These are phyloP conservation scores for Blumeria hordei DNA, from an alignment of 2,329 filamentous ascomycete species.

Conservation along the genomic window DNA sequence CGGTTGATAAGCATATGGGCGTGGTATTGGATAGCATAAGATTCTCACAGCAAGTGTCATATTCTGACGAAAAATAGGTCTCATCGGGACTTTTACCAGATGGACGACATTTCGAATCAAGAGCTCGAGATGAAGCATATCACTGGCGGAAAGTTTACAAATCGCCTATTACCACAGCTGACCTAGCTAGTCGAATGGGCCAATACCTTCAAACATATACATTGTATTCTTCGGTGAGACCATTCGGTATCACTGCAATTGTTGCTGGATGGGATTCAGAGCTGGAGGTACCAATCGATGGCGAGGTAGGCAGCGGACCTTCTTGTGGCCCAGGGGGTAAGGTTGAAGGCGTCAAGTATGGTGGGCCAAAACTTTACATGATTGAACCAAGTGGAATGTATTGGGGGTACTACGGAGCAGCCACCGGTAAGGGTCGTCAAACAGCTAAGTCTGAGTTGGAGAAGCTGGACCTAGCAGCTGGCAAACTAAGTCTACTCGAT, in stretches of 20 bases:
- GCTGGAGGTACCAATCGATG: constrained; percentile 63
- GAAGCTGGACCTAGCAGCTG: constrained; percentile 72
- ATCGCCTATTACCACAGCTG: constrained; percentile 67
- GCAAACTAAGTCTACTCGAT: constrained; percentile 54
- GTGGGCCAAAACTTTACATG: constrained; percentile 92
- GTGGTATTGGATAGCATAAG: constrained; percentile 35
- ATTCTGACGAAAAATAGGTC: constrained; percentile 32
- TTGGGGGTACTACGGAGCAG: constrained; percentile 98
- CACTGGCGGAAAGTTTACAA: constrained; percentile 89
- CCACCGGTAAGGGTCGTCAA: constrained; percentile 90
- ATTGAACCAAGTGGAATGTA: constrained; percentile 92
- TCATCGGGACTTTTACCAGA: constrained; percentile 88
- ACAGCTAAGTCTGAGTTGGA: constrained; percentile 94
- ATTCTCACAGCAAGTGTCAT: background rate
- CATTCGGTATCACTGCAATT: constrained; percentile 90
- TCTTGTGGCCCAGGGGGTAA: constrained; percentile 64
- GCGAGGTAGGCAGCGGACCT: constrained; percentile 68
- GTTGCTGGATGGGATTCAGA: constrained; percentile 85
- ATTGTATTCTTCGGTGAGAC: constrained; percentile 85
- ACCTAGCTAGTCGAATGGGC: constrained; percentile 80
- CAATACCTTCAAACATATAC: constrained; percentile 95
- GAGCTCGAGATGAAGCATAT: constrained; percentile 79
- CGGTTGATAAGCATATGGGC: constrained; percentile 79
- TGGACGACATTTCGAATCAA: constrained; percentile 80
- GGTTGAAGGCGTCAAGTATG: constrained; percentile 47